These are phyloP conservation scores for Amanita molliuscula DNA, from an alignment of 768 basidiomycete genomes.

Conservation along the genomic window DNA sequence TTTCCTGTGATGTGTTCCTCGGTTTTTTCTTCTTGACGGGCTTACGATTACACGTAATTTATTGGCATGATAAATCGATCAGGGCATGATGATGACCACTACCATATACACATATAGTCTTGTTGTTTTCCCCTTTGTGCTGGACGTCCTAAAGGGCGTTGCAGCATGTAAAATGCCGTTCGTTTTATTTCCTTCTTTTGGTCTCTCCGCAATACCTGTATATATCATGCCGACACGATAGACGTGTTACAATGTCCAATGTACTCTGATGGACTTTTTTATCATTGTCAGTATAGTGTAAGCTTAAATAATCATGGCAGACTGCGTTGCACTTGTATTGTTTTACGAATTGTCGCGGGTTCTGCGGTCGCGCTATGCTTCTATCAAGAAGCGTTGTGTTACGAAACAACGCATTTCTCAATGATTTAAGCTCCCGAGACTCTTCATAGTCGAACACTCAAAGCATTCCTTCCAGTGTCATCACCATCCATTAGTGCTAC, in stretches of 20 bases:
- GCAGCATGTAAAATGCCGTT: not conserved
- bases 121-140: conserved; percentile 1
- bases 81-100: conserved; percentile 1
- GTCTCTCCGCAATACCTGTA: not conserved
- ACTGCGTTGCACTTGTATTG: too few relatives aligned
- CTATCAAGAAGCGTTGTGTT: too few relatives aligned
- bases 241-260: not conserved
- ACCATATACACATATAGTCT: not conserved
- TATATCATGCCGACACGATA: not conserved
- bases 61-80: conserved; percentile 4
- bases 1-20: conserved; percentile 1
- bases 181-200: conserved; percentile 5
- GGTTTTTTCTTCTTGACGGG: not conserved
- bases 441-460: too few relatives aligned
- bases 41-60: conserved; percentile 4
- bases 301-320: too few relatives aligned
- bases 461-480: too few relatives aligned
- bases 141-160: too few relatives aligned
- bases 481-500: too few relatives aligned
- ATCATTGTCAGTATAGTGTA: too few relatives aligned
- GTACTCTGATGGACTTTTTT: not conserved
- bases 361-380: too few relatives aligned
- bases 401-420: too few relatives aligned
- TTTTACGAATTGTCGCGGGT: too few relatives aligned
- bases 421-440: too few relatives aligned